phyloP scores from a whole-genome alignment of 1,284 basidiomycete species.

The Malassezia furfur region DNA sequence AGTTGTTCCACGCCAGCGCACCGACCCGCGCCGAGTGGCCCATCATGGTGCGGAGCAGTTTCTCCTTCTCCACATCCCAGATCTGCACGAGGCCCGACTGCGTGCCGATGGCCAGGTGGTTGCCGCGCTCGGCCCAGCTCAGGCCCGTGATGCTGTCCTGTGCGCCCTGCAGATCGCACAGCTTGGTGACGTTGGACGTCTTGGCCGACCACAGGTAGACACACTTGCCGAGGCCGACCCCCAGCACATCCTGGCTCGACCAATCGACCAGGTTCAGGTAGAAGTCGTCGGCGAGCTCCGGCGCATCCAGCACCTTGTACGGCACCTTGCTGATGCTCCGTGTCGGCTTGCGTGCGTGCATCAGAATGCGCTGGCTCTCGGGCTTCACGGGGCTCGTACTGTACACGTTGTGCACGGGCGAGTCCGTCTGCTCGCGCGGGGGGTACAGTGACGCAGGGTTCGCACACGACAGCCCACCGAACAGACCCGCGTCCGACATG shows the following conservation, averaged over 20 bases:
- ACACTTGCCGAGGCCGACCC: conserved; percentile 79
- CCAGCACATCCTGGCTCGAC: conserved; percentile 86
- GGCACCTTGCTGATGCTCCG: conserved; percentile 86
- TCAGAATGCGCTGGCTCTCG: conserved; percentile 70
- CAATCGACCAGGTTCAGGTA: conserved; percentile 97
- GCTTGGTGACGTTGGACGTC: conserved; percentile 78
- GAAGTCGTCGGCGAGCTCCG: conserved; percentile 86
- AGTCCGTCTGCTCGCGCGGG: conserved; percentile 46
- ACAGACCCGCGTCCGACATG: conserved; percentile 21
- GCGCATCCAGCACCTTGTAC: conserved; percentile 93
- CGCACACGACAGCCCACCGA: conserved; percentile 23
- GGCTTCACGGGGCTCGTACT: conserved; percentile 80
- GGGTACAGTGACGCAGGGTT: not conserved
- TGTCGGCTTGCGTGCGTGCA: conserved; percentile 69
- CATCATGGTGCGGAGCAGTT: conserved; percentile 66
- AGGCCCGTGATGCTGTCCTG: conserved; percentile 38
- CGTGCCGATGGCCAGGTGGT: conserved; percentile 80
- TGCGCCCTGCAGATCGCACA: conserved; percentile 64
- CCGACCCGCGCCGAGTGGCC: conserved; percentile 85
- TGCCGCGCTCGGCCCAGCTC: conserved; percentile 57
- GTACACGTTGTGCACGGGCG: conserved; percentile 69
- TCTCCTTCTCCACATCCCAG: conserved; percentile 77
- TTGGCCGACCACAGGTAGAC: conserved; percentile 97
- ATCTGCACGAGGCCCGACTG: conserved; percentile 78
- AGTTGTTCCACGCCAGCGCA: conserved; percentile 83